Evolutionary conservation across 768 basidiomycete genomes (phyloP), one percentile per base, ranked within the genome.

Genomic region (Hypsizygus marmoreus): DNA sequence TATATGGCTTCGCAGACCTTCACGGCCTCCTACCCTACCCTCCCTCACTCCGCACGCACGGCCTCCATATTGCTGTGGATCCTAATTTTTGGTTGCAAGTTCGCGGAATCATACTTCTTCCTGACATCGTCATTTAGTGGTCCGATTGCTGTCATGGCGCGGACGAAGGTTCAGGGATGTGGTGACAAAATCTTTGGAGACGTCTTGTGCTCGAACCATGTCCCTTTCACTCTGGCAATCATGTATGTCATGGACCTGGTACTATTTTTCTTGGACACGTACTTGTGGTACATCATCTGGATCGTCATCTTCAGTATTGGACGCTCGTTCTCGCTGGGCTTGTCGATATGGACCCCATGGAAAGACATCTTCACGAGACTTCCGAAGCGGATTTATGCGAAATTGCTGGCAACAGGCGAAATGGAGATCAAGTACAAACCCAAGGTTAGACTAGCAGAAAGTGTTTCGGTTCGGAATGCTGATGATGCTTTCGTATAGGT

Each of bases 401-500:
- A 99, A 73, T 69, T 99, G 23, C 73, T 99, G 44, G 93, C 97
- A 14, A 98, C 95, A 0, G 82, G 79, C 2, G 95, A 98, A 61
- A 98, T 98, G 97, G 97, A 99, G 64, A 84, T 97, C 68, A 97
- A 97, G 69, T 99, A 98, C 75, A 98, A 98, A 70, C 97, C 97
- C 47, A 99, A 99, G 78, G 92, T 81, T 45, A 35, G 70, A 54
- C 23, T 11, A 20, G 33, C 26, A 17, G 3, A 26, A 13, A 16
- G 10, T 4, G 8, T 13, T 13, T 12, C 29, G n/a, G n/a, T 8
- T 17, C 10, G 30, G 42, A 22, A 19, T 49, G 17, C 41, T 42
- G 26, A 31, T 38, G 9, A 46, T 17, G 36, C 16, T 54, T 13
- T 31, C 46, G 9, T 10, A 19, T 42, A 84, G 81, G 86, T 99